Conservation (phyloP, 768 basidiomycete species). For the Termitomyces sp. region DNA sequence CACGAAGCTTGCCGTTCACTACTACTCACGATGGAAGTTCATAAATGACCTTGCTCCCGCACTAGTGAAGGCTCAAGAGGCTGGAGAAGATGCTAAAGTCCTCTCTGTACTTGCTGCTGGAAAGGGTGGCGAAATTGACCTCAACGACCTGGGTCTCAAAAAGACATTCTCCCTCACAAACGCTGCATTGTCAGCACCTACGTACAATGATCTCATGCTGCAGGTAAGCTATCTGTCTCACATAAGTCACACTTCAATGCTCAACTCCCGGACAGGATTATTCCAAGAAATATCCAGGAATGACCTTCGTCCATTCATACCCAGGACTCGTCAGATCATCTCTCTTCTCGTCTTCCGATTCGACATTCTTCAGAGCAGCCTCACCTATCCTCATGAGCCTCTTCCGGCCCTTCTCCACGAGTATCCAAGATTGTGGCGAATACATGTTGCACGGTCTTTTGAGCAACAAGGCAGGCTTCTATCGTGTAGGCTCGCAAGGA, state of each 20-base stretch:
- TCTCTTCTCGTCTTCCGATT: conserved; percentile 21
- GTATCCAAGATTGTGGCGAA: conserved; percentile 14
- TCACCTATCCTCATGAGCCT: conserved; percentile 15
- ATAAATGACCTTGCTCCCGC: conserved; percentile 37
- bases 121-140: conserved; percentile 29
- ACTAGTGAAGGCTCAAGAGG: conserved; percentile 35
- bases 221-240: conserved; percentile 20
- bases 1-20: conserved; percentile 33
- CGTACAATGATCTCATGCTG: conserved; percentile 39
- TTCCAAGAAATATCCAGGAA: conserved; percentile 26
- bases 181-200: conserved; percentile 22
- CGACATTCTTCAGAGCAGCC: conserved; percentile 15
- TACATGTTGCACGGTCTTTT: conserved; percentile 30
- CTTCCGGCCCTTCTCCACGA: conserved; percentile 8
- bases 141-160: conserved; percentile 40
- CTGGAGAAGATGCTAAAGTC: conserved; percentile 47
- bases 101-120: too few relatives aligned
- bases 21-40: conserved; percentile 49
- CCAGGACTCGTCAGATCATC: conserved; percentile 34
- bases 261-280: conserved; percentile 23
- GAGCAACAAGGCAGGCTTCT: conserved; percentile 20
- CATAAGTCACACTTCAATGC: not conserved
- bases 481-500: conserved; percentile 25
- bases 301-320: conserved; percentile 31
- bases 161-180: conserved; percentile 27